A percentile compares a stretch with the other conserved stretches of the same genome.
Evolutionary conservation across 2,329 filamentous ascomycete genomes (phyloP).

Genomic region (Cladosporium velox): DNA sequence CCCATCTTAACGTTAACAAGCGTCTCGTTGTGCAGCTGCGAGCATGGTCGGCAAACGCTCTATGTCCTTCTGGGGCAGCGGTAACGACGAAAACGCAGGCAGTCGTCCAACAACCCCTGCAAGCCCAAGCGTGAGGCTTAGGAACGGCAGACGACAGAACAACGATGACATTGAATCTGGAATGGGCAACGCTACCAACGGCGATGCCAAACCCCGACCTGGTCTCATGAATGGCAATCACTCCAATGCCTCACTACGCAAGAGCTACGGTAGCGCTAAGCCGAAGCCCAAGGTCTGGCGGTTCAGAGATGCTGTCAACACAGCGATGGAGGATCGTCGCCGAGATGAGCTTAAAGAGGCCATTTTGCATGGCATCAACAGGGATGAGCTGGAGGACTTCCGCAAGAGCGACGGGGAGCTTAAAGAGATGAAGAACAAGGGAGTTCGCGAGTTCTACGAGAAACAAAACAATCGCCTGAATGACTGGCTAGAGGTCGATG

Average conservation of each 20-base stretch:
- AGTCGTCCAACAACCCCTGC: constrained; percentile 7
- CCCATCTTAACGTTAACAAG: too few relatives aligned
- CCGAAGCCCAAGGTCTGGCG: constrained; percentile 38
- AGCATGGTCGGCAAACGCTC: constrained; percentile 36
- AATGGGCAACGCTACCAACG: constrained; percentile 13
- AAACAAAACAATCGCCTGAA: constrained; percentile 57
- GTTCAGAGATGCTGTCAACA: constrained; percentile 53
- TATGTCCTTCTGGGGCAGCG: constrained; percentile 21
- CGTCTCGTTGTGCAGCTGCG: background rate
- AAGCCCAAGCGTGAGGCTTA: constrained; percentile 1
- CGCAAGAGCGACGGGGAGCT: constrained; percentile 56
- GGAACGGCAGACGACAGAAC: background rate
- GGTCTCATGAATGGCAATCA: constrained; percentile 15
- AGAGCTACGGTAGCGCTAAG: constrained; percentile 20
- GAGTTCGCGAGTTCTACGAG: constrained; percentile 57
- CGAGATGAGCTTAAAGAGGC: constrained; percentile 52
- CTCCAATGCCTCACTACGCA: background rate
- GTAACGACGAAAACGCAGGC: background rate
- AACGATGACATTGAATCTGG: constrained; percentile 9
- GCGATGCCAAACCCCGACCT: constrained; percentile 14
- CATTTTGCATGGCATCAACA: constrained; percentile 50
- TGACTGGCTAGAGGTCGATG: constrained; percentile 62
- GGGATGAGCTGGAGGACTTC: constrained; percentile 51
- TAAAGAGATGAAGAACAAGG: constrained; percentile 56
- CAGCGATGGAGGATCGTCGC: constrained; percentile 48